These are phyloP conservation scores for Talaromyces islandicus DNA, from an alignment of 2,329 filamentous ascomycete genomes.

Conservation along the genomic window DNA sequence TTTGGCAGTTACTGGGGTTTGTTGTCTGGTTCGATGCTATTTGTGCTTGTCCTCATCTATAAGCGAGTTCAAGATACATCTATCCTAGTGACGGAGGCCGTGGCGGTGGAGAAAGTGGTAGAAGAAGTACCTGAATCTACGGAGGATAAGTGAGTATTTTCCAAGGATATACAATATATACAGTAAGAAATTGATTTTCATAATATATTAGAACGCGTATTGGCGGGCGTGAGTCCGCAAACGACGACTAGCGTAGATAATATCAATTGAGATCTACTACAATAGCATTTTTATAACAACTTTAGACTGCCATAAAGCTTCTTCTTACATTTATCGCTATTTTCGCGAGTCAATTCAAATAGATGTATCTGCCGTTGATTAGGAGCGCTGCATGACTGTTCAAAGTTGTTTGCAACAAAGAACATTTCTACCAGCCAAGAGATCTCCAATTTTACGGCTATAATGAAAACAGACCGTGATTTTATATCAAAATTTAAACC, in stretches of 20 bases:
- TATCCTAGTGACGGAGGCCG: not conserved
- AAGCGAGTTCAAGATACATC: constrained; percentile 14
- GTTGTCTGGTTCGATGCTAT: constrained; percentile 14
- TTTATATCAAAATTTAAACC: no score
- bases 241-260: not conserved
- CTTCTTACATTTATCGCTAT: not conserved
- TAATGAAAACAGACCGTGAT: no score
- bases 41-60: constrained; percentile 15
- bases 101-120: not conserved
- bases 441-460: no score
- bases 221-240: not conserved
- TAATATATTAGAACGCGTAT: not conserved
- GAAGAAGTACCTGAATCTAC: not conserved
- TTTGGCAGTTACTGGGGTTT: constrained; percentile 18
- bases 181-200: not conserved
- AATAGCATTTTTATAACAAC: not conserved
- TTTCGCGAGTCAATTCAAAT: not conserved
- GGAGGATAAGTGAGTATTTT: not conserved
- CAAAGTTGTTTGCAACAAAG: no score
- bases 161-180: not conserved
- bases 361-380: not conserved
- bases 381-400: not conserved
- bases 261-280: not conserved
- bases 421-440: no score
- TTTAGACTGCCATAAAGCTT: not conserved